Base-by-base conservation (phyloP, 768 basidiomycete species). In the Auriculariales sp. region DNA sequence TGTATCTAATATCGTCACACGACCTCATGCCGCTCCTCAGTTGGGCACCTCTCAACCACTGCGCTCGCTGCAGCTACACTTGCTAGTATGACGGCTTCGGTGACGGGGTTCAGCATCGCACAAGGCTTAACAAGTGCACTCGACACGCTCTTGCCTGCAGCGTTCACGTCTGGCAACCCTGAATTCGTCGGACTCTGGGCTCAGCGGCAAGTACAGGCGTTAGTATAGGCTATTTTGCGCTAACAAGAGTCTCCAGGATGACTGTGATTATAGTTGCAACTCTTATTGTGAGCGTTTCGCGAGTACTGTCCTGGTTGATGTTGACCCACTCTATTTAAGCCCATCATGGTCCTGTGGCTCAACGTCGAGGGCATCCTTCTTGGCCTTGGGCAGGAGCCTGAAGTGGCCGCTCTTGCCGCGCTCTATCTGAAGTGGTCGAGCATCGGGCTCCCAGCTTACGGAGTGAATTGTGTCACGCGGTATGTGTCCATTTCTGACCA, bases 101-200 rank as follows among this genome's bases (percentile, higher is more conserved):
- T 78, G 7, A 80, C 85, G 2, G 83, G 77, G 2, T 84, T 83
- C 56, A 85, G 81, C 55, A 81, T 94, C 50, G 68, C 92, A 4
- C 83, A 84, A 55, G 91, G 91, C n/a, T 77, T 94, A 49, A 69
- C 78, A 5, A 87, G 83, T 46, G 81, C 89, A 0, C 77, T 99
- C 17, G 95, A 99, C 62, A 93, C 93, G 0, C 75, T 99, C 57
- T 77, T 97, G 9, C 94, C 95, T 1, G 79, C 88, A 32, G 92
- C 94, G 14, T 99, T 87, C 91, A 93, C 95, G 0, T 91, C 90
- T 2, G 60, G 79, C 1, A 79, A 82, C 28, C 94, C 92, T 0
- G 67, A 82, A 14, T 71, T 89, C 12, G 88, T 97, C 10, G 92
- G 92, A 5, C 71, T 94, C 6, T 94, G 92, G 92, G 65, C 83